Conservation (phyloP, 2,329 filamentous ascomycete genomes). For the Juglanconis oblonga region DNA sequence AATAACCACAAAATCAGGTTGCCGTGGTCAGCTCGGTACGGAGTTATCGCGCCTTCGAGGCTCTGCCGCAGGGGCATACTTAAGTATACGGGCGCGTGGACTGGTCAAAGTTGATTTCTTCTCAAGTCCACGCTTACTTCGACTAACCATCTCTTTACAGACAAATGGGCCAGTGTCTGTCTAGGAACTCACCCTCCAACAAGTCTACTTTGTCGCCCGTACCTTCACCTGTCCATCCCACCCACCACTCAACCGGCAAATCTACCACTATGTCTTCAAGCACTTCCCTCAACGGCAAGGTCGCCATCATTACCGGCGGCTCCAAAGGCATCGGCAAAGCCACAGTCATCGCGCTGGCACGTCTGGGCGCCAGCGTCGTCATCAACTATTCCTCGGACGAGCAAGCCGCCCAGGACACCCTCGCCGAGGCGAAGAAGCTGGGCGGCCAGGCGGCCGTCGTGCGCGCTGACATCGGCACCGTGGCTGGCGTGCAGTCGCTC, state of each 20-base stretch:
- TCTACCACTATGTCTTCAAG: neutral
- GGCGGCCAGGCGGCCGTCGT: conserved; percentile 25
- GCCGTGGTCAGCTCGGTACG: neutral
- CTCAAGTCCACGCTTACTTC: no score
- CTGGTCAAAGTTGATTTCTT: neutral
- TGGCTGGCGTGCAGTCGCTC: conserved; percentile 45
- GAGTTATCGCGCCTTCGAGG: conserved; percentile 4
- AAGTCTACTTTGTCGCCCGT: neutral
- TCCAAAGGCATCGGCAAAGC: conserved; percentile 76
- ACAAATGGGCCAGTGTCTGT: conserved; percentile 2
- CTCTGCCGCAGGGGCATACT: neutral
- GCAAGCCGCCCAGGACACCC: conserved; percentile 37
- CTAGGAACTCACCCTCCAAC: neutral
- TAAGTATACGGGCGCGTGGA: neutral
- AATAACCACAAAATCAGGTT: no score
- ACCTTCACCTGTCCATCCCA: neutral
- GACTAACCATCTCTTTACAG: neutral
- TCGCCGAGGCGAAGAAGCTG: neutral
- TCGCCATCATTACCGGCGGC: conserved; percentile 78
- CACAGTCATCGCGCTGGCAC: conserved; percentile 87
- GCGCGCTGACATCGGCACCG: conserved; percentile 40
- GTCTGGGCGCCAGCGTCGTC: conserved; percentile 69
- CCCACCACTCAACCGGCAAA: neutral
- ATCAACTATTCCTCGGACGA: conserved; percentile 54
- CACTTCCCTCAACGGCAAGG: neutral